These are phyloP conservation scores for Candida xyloterini DNA, from an alignment of 805 yeast species.

Conservation along the genomic window DNA sequence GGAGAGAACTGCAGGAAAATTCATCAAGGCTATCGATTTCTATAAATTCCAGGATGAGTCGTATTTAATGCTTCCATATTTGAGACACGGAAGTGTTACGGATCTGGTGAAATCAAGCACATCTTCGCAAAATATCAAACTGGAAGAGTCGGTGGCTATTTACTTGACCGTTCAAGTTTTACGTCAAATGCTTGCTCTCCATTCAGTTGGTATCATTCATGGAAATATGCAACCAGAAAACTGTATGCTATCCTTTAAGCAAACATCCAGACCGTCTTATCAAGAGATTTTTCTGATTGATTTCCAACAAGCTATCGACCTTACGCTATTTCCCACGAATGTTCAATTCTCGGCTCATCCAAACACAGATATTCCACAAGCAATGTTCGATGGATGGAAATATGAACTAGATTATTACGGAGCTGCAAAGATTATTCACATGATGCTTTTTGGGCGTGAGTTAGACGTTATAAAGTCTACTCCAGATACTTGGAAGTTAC, in stretches of 20 bases:
- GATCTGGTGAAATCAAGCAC: slow-evolving; percentile 59
- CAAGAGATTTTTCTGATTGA: slow-evolving; percentile 51
- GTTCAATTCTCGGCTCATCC: slow-evolving; percentile 58
- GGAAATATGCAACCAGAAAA: slow-evolving; percentile 87
- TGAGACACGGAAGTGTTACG: slow-evolving; percentile 67
- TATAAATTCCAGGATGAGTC: slow-evolving; percentile 65
- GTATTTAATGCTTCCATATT: slow-evolving; percentile 60
- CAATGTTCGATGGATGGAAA: slow-evolving; percentile 55
- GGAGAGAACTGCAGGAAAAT: slow-evolving; percentile 28
- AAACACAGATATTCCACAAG: slow-evolving; percentile 57
- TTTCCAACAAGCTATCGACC: slow-evolving; percentile 78
- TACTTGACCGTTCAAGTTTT: slow-evolving; percentile 65
- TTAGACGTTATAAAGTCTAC: slow-evolving; percentile 38
- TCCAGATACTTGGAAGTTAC: slow-evolving; percentile 32
- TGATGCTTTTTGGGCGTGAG: slow-evolving; percentile 66
- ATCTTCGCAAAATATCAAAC: slow-evolving; percentile 28
- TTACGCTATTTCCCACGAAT: slow-evolving; percentile 49
- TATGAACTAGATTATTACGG: slow-evolving; percentile 85
- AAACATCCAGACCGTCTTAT: slow-evolving; percentile 14
- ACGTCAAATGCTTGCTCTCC: slow-evolving; percentile 58
- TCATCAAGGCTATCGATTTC: slow-evolving; percentile 47
- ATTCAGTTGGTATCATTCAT: slow-evolving; percentile 65
- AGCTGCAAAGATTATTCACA: slow-evolving; percentile 69
- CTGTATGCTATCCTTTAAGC: slow-evolving; percentile 56
- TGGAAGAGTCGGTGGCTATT: slow-evolving; percentile 61